Percentiles rank a stretch among this genome's conserved stretches.
phyloP scores from a whole-genome alignment of 331 rosid genomes.

The Acacia concinna region DNA sequence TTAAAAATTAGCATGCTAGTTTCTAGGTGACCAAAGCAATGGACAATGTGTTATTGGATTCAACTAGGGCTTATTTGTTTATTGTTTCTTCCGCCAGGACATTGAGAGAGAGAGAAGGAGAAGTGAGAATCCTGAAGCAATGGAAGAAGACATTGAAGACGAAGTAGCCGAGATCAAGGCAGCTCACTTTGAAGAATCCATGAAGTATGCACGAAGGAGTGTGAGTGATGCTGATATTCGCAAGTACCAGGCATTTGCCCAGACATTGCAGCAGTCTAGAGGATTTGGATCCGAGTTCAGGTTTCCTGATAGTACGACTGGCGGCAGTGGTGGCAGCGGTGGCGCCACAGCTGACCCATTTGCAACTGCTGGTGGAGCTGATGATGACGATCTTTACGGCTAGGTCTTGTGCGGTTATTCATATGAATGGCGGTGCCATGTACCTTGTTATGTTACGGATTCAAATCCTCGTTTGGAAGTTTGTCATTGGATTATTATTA shows the following conservation, averaged over 20 bases:
- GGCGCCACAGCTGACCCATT: background rate
- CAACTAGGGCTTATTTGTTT: background rate
- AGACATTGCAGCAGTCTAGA: conserved; percentile 97
- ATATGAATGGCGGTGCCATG: conserved; percentile 20
- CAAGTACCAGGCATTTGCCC: conserved; percentile 97
- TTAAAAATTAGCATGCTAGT: background rate
- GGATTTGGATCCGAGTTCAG: conserved; percentile 92
- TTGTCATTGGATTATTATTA: conserved; percentile 35
- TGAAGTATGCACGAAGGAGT: conserved; percentile 94
- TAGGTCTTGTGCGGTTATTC: background rate
- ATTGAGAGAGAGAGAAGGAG: conserved; percentile 87
- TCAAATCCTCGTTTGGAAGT: conserved; percentile 7
- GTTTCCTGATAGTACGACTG: conserved; percentile 58
- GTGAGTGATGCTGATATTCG: conserved; percentile 97
- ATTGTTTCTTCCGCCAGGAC: conserved; percentile 50
- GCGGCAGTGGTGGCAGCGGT: background rate
- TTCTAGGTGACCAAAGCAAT: background rate
- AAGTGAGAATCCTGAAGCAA: conserved; percentile 86
- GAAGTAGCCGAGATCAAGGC: conserved; percentile 92
- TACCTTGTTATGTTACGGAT: conserved; percentile 30
- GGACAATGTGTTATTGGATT: background rate
- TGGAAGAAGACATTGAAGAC: conserved; percentile 94
- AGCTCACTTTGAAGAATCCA: conserved; percentile 93
- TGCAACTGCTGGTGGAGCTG: background rate
- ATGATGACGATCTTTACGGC: background rate